Evolutionary conservation across 306 rosid genomes (phyloP).

Genomic region (Nissolia schottii): DNA sequence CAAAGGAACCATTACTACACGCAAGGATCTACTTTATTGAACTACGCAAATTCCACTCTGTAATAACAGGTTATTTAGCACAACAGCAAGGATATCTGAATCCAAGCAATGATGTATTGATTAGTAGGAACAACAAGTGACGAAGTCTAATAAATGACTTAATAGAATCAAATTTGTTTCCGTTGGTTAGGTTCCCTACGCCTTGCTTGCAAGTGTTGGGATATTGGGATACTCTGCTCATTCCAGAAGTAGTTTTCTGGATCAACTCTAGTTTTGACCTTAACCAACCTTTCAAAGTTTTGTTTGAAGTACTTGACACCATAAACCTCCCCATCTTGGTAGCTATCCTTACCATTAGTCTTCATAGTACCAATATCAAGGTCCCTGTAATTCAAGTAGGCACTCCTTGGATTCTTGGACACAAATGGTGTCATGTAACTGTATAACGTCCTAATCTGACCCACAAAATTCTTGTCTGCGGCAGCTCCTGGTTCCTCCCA

Average conservation of each 20-base stretch:
- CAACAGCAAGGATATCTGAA: neutral
- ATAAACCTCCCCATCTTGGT: slow-evolving; percentile 49
- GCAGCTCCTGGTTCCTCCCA: slow-evolving; percentile 41
- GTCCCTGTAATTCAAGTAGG: slow-evolving; percentile 71
- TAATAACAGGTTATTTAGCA: neutral
- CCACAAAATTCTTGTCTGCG: slow-evolving; percentile 13
- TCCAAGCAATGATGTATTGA: neutral
- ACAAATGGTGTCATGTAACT: slow-evolving; percentile 72
- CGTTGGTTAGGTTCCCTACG: slow-evolving; percentile 5
- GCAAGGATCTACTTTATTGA: neutral
- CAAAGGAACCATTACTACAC: neutral
- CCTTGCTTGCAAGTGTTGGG: slow-evolving; percentile 39
- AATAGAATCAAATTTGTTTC: neutral
- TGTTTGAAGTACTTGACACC: slow-evolving; percentile 54
- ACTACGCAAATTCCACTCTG: neutral
- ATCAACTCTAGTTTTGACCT: slow-evolving; percentile 56
- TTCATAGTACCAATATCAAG: slow-evolving; percentile 69
- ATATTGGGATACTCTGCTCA: slow-evolving; percentile 72
- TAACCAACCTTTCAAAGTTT: slow-evolving; percentile 62
- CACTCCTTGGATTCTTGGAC: slow-evolving; percentile 70
- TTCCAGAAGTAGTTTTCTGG: slow-evolving; percentile 69
- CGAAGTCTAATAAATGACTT: neutral
- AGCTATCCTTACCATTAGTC: slow-evolving; percentile 31
- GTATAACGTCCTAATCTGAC: slow-evolving; percentile 41
- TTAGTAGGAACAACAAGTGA: neutral